Conservation (phyloP, 164 flowering plant genomes). For the Echeveria elegans region DNA sequence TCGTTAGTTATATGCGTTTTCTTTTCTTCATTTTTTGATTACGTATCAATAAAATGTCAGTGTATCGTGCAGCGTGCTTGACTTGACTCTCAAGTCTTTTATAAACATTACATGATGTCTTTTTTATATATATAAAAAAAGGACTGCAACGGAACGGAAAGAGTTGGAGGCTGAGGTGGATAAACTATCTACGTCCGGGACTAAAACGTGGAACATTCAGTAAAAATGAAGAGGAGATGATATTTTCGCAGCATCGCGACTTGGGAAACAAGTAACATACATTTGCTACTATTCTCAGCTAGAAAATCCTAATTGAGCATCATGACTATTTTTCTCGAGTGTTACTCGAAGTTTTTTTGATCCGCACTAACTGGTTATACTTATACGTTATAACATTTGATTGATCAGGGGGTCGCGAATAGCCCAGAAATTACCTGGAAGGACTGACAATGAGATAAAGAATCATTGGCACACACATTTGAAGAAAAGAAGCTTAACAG, state of each 20-base stretch:
- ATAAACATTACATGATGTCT: too few species aligned
- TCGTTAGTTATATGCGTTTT: too few species aligned
- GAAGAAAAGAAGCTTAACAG: not conserved
- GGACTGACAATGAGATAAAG: not conserved
- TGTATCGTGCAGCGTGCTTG: not conserved
- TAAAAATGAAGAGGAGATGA: conserved; percentile 2
- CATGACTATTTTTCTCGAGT: not conserved
- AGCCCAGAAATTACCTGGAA: not conserved
- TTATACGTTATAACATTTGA: too few species aligned
- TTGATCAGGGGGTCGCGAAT: not conserved
- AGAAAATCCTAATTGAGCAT: too few species aligned
- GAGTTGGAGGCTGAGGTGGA: conserved; percentile 4
- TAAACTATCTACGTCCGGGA: conserved; percentile 1
- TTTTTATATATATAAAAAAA: too few species aligned
- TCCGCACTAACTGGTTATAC: not conserved
- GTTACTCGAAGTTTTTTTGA: not conserved
- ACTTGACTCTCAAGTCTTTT: not conserved
- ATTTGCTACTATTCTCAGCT: too few species aligned
- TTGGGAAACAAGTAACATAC: conserved; percentile 1
- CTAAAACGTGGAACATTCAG: conserved; percentile 1
- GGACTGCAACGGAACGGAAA: conserved; percentile 5
- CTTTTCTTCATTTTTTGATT: too few species aligned
- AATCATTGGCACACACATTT: not conserved
- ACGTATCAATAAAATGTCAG: not conserved
- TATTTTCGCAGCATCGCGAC: not conserved